Evolutionary conservation across 1,284 basidiomycete genomes (phyloP).

Genomic region (Termitomyces sp.): DNA sequence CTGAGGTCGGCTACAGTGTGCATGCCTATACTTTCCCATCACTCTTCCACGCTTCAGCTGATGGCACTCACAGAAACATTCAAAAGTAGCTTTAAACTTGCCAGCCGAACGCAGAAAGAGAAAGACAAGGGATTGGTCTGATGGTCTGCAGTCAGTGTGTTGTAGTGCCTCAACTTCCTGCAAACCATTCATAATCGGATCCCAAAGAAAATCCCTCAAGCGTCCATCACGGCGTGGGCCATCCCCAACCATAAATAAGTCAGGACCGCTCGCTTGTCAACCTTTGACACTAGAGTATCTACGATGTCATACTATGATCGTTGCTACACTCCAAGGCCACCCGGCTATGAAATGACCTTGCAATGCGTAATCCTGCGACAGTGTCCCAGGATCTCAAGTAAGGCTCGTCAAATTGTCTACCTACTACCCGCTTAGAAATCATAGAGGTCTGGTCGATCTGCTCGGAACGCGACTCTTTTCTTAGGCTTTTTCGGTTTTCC

Average conservation of each 20-base stretch:
- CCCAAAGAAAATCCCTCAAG: not conserved
- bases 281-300: not conserved
- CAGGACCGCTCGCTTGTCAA: not conserved
- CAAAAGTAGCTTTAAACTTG: not conserved
- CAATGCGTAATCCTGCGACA: not conserved
- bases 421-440: slow-evolving; percentile 27
- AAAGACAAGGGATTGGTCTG: not conserved
- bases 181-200: not conserved
- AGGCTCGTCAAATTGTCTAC: slow-evolving; percentile 2
- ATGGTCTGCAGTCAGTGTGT: not conserved
- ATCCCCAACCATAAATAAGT: not conserved
- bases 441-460: slow-evolving; percentile 57
- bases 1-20: slow-evolving; percentile 9
- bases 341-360: not conserved
- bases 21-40: slow-evolving; percentile 13
- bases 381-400: not conserved
- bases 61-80: slow-evolving; percentile 11
- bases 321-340: not conserved
- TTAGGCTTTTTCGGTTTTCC: slow-evolving; percentile 43
- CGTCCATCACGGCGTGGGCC: not conserved
- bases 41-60: slow-evolving; percentile 13
- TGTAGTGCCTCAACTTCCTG: not conserved
- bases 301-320: not conserved
- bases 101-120: not conserved
- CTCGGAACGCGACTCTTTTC: slow-evolving; percentile 68